phyloP scores from a whole-genome alignment of 1,139 yeast species.

The Groenewaldozyma auringiensis region DNA sequence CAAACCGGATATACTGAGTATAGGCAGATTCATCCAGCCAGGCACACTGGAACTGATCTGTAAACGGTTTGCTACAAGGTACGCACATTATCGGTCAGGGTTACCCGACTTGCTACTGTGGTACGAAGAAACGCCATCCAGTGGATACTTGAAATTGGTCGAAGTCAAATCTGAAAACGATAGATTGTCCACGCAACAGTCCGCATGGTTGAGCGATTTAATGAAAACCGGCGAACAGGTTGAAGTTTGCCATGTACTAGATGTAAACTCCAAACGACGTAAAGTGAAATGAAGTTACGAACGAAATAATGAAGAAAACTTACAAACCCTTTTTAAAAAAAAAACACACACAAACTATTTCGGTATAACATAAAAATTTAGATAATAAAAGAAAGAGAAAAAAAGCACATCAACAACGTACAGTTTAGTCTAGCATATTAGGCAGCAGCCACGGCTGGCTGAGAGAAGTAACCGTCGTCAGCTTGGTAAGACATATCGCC shows the following conservation, averaged over 20 bases:
- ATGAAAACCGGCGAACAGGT: slow-evolving; percentile 25
- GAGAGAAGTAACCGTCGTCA: slow-evolving; percentile 16
- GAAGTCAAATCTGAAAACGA: slow-evolving; percentile 36
- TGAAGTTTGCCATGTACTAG: slow-evolving; percentile 30
- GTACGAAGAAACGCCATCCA: slow-evolving; percentile 14
- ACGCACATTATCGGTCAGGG: slow-evolving; percentile 28
- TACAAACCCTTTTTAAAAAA: no score
- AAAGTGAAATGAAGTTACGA: not conserved
- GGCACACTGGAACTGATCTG: slow-evolving; percentile 22
- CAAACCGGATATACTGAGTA: slow-evolving; percentile 20
- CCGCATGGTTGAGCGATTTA: slow-evolving; percentile 32
- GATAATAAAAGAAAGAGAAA: not conserved
- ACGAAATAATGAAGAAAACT: not conserved
- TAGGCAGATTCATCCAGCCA: slow-evolving; percentile 27
- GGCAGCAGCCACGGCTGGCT: not conserved
- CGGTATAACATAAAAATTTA: not conserved
- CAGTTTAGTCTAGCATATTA: no score
- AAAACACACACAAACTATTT: not conserved
- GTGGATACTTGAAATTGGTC: slow-evolving; percentile 22
- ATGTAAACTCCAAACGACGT: slow-evolving; percentile 7
- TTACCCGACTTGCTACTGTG: slow-evolving; percentile 35
- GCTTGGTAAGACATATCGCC: slow-evolving; percentile 10
- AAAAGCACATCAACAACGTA: slow-evolving; percentile 4
- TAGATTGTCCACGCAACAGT: slow-evolving; percentile 33
- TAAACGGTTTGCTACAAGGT: slow-evolving; percentile 24